phyloP scores from a whole-genome alignment of 1,139 yeast genomes.

The Arxiozyma bovina region DNA sequence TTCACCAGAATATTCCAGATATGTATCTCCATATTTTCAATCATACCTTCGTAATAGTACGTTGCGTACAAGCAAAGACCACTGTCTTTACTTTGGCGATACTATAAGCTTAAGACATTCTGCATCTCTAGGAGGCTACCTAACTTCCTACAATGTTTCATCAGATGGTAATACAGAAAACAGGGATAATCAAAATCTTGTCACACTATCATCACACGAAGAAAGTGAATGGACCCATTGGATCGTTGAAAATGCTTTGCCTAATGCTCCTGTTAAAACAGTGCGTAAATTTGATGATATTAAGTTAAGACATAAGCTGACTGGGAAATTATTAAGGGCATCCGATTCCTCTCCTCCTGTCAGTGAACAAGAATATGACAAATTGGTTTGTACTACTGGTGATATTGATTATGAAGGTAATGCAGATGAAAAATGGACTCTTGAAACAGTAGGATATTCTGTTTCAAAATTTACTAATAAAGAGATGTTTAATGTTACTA shows the following conservation, averaged over 20 bases:
- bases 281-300: slow-evolving; percentile 45
- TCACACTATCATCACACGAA: slow-evolving; percentile 47
- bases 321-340: slow-evolving; percentile 54
- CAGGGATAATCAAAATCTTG: slow-evolving; percentile 63
- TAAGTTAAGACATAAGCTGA: slow-evolving; percentile 52
- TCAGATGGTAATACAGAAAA: slow-evolving; percentile 34
- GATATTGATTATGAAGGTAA: slow-evolving; percentile 41
- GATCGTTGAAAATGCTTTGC: slow-evolving; percentile 41
- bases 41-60: slow-evolving; percentile 36
- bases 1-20: slow-evolving; percentile 40
- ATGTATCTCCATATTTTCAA: slow-evolving; percentile 52
- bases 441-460: slow-evolving; percentile 10
- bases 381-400: slow-evolving; percentile 61
- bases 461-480: slow-evolving; percentile 14
- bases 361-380: slow-evolving; percentile 71
- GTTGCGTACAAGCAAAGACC: slow-evolving; percentile 26
- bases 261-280: slow-evolving; percentile 26
- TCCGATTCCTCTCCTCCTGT: slow-evolving; percentile 60
- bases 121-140: slow-evolving; percentile 49
- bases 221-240: slow-evolving; percentile 55
- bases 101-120: slow-evolving; percentile 57
- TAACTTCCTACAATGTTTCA: slow-evolving; percentile 54
- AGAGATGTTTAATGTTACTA: slow-evolving; percentile 39
- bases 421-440: slow-evolving; percentile 44
- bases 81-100: slow-evolving; percentile 56